Evolutionary conservation across 2,329 filamentous ascomycete genomes (phyloP).

Genomic region (Fusarium sp.): DNA sequence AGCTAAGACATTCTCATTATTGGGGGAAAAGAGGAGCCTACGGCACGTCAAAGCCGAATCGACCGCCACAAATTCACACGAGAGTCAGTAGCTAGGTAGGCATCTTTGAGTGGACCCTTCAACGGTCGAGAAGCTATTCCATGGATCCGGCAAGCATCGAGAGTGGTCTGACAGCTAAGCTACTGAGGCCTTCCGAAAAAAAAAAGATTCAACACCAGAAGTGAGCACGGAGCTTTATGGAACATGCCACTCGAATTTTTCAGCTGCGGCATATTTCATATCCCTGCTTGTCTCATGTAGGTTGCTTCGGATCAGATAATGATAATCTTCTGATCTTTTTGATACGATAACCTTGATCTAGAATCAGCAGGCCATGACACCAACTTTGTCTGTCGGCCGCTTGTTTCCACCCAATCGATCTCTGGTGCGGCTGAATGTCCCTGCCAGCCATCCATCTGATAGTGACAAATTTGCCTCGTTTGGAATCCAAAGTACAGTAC

Average conservation of each 20-base stretch:
- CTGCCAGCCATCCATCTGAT: slow-evolving; percentile 7
- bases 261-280: slow-evolving; percentile 10
- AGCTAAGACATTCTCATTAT: background rate
- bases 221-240: background rate
- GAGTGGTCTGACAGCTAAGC: slow-evolving; percentile 18
- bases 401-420: background rate
- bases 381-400: slow-evolving; percentile 1
- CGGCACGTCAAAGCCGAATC: slow-evolving; percentile 40
- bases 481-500: background rate
- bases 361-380: background rate
- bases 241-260: background rate
- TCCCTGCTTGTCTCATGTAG: background rate
- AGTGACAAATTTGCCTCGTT: slow-evolving; percentile 23
- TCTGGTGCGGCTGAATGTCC: slow-evolving; percentile 20
- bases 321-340: slow-evolving; percentile 29
- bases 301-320: slow-evolving; percentile 29
- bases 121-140: slow-evolving; percentile 39
- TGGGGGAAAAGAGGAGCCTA: slow-evolving; percentile 25
- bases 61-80: slow-evolving; percentile 23
- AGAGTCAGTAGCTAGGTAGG: slow-evolving; percentile 7
- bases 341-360: slow-evolving; percentile 40
- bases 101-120: slow-evolving; percentile 20
- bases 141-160: slow-evolving; percentile 1
- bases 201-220: slow-evolving; percentile 1
- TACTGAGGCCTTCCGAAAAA: background rate